phyloP scores from a whole-genome alignment of 2,329 filamentous ascomycete species.

The Alternaria sp. region DNA sequence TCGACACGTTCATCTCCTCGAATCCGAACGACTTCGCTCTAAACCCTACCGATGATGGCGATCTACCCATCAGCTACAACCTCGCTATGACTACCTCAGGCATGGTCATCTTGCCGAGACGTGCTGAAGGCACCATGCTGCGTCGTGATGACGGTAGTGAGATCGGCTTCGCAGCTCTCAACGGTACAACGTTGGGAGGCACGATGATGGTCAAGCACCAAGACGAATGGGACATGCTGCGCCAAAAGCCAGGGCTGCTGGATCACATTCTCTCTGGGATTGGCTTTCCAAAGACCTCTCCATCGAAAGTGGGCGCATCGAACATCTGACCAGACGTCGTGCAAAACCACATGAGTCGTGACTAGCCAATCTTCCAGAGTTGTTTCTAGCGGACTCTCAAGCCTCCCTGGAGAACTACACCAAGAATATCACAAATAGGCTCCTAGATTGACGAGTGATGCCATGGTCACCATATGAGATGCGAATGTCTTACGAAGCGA shows the following conservation, averaged over 20 bases:
- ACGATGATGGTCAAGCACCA: conserved; percentile 67
- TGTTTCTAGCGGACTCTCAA: neutral
- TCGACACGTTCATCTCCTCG: conserved; percentile 53
- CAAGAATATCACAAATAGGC: neutral
- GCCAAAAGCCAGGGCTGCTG: conserved; percentile 52
- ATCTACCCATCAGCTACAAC: conserved; percentile 64
- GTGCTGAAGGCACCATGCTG: conserved; percentile 55
- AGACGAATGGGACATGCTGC: conserved; percentile 61
- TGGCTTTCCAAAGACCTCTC: conserved; percentile 38
- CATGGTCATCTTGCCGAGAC: conserved; percentile 64
- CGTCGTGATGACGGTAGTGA: conserved; percentile 49
- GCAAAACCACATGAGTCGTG: neutral
- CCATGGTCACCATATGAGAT: conserved; percentile 1
- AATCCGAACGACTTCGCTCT: conserved; percentile 42
- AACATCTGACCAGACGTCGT: conserved; percentile 5
- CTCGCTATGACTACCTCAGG: conserved; percentile 62
- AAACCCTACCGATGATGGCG: conserved; percentile 43
- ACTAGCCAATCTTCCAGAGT: neutral
- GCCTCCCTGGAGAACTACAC: neutral
- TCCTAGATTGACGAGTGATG: neutral
- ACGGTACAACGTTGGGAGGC: conserved; percentile 65
- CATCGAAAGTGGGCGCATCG: conserved; percentile 1
- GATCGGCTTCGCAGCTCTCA: conserved; percentile 58
- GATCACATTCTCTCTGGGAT: conserved; percentile 54
- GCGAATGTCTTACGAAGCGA: conserved; percentile 7